Evolutionary conservation across 306 rosid genomes (phyloP), one percentile per base, ranked within the genome.

Genomic region (Quercus cerris): DNA sequence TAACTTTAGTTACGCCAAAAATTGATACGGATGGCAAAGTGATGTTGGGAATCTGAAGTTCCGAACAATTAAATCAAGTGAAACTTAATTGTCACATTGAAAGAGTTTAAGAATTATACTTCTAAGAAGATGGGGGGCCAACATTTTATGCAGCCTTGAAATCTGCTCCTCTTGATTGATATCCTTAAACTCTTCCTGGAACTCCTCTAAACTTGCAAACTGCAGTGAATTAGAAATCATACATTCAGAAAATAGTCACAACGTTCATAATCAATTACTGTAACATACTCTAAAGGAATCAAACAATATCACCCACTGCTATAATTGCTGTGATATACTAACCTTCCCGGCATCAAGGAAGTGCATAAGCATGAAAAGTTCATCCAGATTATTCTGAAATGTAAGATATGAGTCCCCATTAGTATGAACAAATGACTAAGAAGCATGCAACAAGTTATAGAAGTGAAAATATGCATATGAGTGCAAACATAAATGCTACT

Each of bases 341-440:
- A 95, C 99, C 99, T 96, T 96, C 76, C 98, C 99, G 46, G 97
- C 97, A 74, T 93, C 99, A 81, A 96, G 99, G 86, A 96, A 96
- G 87, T 96, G 99, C 99, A 96, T 96, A 72, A 96, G 97, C 99
- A 96, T 93, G 81, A 96, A 96, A 73, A 96, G 97, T 80, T 96
- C 99, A 31, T 96, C 99, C 80, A 96, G 86, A 80, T 96, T 96
- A 85, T 96, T 96, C 99, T 96, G 99, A 79, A 91, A 76, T 61
- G 77, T 76, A 83, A 59, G 64, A 81, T 49, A 87, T 13, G 80
- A 67, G 66, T 64, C 76, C 22, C 69, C 72, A 88, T 68, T 59
- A 67, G 54, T 76, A 75, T 80, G 64, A 70, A 81, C 71, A 82
- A 31, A 84, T 62, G 66, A 83, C 58, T 54, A 55, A 59, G 67